These are phyloP conservation scores for Kalaharituber pfeilii DNA, from an alignment of 2,329 filamentous ascomycete genomes.

Conservation along the genomic window DNA sequence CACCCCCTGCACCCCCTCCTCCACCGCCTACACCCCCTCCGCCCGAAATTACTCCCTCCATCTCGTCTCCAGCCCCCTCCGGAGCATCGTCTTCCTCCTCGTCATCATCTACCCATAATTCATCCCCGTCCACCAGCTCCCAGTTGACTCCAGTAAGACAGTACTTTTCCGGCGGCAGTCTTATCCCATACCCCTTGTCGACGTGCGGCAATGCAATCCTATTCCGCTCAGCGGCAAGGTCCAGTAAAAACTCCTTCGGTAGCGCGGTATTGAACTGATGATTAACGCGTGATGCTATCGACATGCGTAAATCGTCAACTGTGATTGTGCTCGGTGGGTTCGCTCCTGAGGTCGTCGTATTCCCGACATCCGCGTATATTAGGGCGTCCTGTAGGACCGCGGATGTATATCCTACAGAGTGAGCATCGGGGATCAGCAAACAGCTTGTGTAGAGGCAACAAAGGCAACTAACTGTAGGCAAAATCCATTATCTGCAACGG, in stretches of 20 bases:
- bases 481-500: slow-evolving; percentile 72
- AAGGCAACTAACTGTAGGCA: slow-evolving; percentile 63
- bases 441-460: too few species aligned
- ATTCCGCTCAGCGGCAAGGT: slow-evolving; percentile 56
- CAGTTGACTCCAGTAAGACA: slow-evolving; percentile 49
- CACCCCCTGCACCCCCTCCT: slow-evolving; percentile 13
- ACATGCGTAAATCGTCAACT: slow-evolving; percentile 40
- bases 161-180: slow-evolving; percentile 50
- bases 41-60: slow-evolving; percentile 29
- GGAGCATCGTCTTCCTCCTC: slow-evolving; percentile 30
- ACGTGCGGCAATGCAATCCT: slow-evolving; percentile 47
- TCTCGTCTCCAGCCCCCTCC: slow-evolving; percentile 29
- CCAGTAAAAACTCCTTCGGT: slow-evolving; percentile 59
- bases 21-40: slow-evolving; percentile 13
- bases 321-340: slow-evolving; percentile 35
- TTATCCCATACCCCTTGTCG: slow-evolving; percentile 48
- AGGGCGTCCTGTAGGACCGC: slow-evolving; percentile 36
- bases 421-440: background rate
- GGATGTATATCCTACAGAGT: slow-evolving; percentile 37
- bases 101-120: slow-evolving; percentile 29
- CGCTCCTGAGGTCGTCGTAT: slow-evolving; percentile 25
- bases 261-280: slow-evolving; percentile 42
- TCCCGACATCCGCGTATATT: slow-evolving; percentile 32
- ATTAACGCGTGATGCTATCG: slow-evolving; percentile 41
- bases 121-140: slow-evolving; percentile 42